A percentile compares a stretch with the other conserved stretches of the same genome.
These are phyloP conservation scores for Carex cristatella DNA, from an alignment of 176 grass and related monocot species.

Conservation along the genomic window DNA sequence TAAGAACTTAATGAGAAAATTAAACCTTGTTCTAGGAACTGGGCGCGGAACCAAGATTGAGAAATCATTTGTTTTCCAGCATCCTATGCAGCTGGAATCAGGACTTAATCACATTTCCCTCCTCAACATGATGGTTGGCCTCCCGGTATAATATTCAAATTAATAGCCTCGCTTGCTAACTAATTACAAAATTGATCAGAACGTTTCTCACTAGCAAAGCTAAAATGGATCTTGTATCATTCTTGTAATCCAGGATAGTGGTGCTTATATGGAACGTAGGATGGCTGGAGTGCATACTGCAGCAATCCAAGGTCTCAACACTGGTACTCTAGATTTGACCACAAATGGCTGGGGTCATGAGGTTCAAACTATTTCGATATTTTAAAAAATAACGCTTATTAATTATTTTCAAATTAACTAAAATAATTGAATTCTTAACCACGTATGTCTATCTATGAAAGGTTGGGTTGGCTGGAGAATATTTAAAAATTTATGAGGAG, in stretches of 20 bases:
- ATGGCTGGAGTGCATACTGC: constrained; percentile 42
- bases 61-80: constrained; percentile 62
- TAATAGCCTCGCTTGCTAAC: not conserved
- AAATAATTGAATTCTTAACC: constrained; percentile 6
- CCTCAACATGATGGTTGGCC: constrained; percentile 29
- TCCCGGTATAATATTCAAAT: constrained; percentile 23
- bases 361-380: constrained; percentile 35
- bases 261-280: constrained; percentile 43
- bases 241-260: constrained; percentile 53
- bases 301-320: constrained; percentile 76
- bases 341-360: constrained; percentile 68
- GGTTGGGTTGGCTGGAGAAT: constrained; percentile 60
- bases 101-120: constrained; percentile 64
- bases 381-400: not conserved
- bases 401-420: not conserved
- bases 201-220: not conserved
- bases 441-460: constrained; percentile 18
- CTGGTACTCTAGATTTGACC: constrained; percentile 76
- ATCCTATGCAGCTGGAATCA: constrained; percentile 42
- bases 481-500: constrained; percentile 49
- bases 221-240: not conserved
- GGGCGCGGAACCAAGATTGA: constrained; percentile 61
- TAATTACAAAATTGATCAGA: not conserved
- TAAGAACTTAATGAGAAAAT: not conserved
- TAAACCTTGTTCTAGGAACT: constrained; percentile 38